Conservation (phyloP, 169 alveolate genomes). For the Plasmodium vinckei region DNA sequence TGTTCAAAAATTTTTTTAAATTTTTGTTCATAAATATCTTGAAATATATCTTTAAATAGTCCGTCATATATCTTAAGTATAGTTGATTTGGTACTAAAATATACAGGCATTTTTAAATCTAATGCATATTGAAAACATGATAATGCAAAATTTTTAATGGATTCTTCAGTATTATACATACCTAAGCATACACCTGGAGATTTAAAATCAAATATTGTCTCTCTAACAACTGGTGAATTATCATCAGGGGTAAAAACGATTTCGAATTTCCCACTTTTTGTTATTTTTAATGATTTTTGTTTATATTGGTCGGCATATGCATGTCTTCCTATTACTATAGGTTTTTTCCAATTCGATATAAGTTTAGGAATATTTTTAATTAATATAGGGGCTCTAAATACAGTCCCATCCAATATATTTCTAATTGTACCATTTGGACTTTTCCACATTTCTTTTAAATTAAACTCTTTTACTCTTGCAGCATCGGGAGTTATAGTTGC, state of each 20-base stretch:
- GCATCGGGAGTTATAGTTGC: slow-evolving; percentile 98
- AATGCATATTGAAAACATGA: slow-evolving; percentile 93
- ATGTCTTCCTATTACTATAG: slow-evolving; percentile 96
- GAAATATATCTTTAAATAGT: slow-evolving; percentile 94
- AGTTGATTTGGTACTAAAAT: slow-evolving; percentile 94
- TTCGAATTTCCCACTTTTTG: slow-evolving; percentile 91
- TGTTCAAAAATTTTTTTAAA: slow-evolving; percentile 89
- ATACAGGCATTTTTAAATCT: slow-evolving; percentile 91
- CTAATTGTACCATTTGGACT: slow-evolving; percentile 97
- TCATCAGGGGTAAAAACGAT: slow-evolving; percentile 90
- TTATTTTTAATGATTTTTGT: slow-evolving; percentile 89
- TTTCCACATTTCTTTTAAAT: slow-evolving; percentile 95
- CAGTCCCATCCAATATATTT: slow-evolving; percentile 95
- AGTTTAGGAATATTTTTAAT: slow-evolving; percentile 92
- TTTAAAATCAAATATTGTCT: slow-evolving; percentile 80
- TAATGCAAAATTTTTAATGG: slow-evolving; percentile 94
- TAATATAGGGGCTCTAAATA: slow-evolving; percentile 96
- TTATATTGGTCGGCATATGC: slow-evolving; percentile 97
- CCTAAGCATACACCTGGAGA: slow-evolving; percentile 93
- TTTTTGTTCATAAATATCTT: slow-evolving; percentile 89
- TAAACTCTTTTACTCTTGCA: slow-evolving; percentile 95
- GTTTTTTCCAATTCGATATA: slow-evolving; percentile 95
- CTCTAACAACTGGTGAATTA: slow-evolving; percentile 75
- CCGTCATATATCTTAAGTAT: slow-evolving; percentile 95
- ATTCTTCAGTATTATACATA: slow-evolving; percentile 94